Evolutionary conservation across 164 flowering plant genomes (phyloP).

Genomic region (Magnolia kwangsiensis): DNA sequence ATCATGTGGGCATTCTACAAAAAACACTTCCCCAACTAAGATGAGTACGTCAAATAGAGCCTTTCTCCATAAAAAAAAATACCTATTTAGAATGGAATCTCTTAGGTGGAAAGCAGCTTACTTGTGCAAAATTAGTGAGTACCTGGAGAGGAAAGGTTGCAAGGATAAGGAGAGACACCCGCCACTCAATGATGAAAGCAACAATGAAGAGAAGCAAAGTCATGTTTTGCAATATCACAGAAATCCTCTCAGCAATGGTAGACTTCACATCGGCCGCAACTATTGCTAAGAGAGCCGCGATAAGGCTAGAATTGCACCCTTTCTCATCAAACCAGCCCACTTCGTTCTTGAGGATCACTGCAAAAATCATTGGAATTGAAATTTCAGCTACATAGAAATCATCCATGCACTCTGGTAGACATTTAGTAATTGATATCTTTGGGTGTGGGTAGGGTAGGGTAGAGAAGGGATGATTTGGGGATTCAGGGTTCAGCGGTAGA

Average conservation of each 20-base stretch:
- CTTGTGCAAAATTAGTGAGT: constrained; percentile 93
- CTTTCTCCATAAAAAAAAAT: too few species aligned
- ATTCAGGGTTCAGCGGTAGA: too few species aligned
- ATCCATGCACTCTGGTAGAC: not conserved
- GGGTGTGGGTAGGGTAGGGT: too few species aligned
- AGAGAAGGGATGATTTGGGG: too few species aligned
- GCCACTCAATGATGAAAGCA: constrained; percentile 95
- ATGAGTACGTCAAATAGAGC: not conserved
- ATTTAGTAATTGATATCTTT: too few species aligned
- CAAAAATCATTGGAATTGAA: not conserved
- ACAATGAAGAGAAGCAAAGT: constrained; percentile 94
- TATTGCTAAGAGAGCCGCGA: constrained; percentile 83
- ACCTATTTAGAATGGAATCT: not conserved
- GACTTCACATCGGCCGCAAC: constrained; percentile 97
- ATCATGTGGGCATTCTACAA: too few species aligned
- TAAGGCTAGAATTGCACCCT: constrained; percentile 87
- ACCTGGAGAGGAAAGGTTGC: constrained; percentile 92
- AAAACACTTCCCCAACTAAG: too few species aligned
- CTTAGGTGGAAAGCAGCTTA: constrained; percentile 23
- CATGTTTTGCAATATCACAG: constrained; percentile 96
- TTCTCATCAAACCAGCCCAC: constrained; percentile 99
- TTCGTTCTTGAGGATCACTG: constrained; percentile 94
- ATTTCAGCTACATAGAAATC: not conserved
- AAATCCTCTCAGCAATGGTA: constrained; percentile 91
- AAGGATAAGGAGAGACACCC: constrained; percentile 91